These are phyloP conservation scores for Pichia insulana DNA, from an alignment of 805 yeast genomes.

Conservation along the genomic window DNA sequence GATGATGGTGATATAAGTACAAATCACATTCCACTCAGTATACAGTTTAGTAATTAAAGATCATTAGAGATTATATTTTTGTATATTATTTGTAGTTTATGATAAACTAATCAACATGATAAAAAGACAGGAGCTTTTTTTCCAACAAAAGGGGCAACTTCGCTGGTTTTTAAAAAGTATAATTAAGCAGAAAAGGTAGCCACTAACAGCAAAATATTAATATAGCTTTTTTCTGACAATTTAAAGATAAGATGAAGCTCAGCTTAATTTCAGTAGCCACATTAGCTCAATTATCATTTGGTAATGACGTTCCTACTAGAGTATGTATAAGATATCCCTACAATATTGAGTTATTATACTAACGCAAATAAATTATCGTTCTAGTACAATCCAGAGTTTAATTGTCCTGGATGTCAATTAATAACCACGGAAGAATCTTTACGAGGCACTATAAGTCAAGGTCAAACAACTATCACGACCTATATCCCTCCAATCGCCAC, in stretches of 20 bases:
- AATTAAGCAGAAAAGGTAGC: too few species aligned
- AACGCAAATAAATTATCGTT: neutral
- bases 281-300: neutral
- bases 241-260: too few species aligned
- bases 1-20: neutral
- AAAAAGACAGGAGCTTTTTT: too few species aligned
- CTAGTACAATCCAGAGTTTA: conserved; percentile 22
- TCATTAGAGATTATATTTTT: too few species aligned
- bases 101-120: too few species aligned
- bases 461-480: conserved; percentile 8
- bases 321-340: neutral
- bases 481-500: conserved; percentile 11
- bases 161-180: neutral
- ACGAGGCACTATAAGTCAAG: conserved; percentile 17
- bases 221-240: too few species aligned
- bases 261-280: too few species aligned
- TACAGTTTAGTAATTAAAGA: too few species aligned
- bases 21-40: too few species aligned
- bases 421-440: conserved; percentile 22
- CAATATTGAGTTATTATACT: neutral
- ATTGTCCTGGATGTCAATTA: conserved; percentile 21
- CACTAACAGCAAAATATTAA: too few species aligned
- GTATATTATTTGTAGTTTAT: too few species aligned
- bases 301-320: neutral
- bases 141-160: neutral